phyloP scores from a whole-genome alignment of 2,329 filamentous ascomycete genomes.

The Chaetomium globosum region DNA sequence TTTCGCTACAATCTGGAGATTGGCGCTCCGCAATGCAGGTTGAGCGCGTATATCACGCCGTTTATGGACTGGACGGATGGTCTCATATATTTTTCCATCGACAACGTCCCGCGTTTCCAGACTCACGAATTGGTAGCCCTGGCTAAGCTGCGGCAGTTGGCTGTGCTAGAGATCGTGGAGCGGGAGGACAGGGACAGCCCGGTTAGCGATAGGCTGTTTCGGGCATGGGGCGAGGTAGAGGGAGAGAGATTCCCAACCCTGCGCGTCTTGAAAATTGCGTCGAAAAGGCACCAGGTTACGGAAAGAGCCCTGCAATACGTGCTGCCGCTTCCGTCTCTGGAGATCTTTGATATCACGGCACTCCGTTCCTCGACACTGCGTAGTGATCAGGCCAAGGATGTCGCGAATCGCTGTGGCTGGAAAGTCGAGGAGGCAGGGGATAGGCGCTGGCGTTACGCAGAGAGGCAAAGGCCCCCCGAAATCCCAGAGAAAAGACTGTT shows the following conservation, averaged over 20 bases:
- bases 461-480: too few relatives aligned
- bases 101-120: constrained; percentile 42
- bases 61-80: constrained; percentile 36
- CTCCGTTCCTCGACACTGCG: not conserved
- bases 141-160: constrained; percentile 22
- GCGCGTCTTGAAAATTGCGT: constrained; percentile 50
- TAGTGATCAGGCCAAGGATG: not conserved
- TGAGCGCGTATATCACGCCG: constrained; percentile 16
- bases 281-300: constrained; percentile 34
- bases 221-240: constrained; percentile 49
- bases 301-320: constrained; percentile 47
- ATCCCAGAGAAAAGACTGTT: not conserved
- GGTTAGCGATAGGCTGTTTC: constrained; percentile 51
- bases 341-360: constrained; percentile 43
- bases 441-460: too few relatives aligned
- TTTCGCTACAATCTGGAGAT: constrained; percentile 21
- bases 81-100: constrained; percentile 48
- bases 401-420: constrained; percentile 2
- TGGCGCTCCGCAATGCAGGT: not conserved
- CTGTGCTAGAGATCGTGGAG: constrained; percentile 24
- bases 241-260: constrained; percentile 50
- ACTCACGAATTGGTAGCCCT: constrained; percentile 28
- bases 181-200: not conserved
- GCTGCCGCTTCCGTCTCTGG: constrained; percentile 49
- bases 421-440: not conserved